Base-by-base conservation (phyloP, 2,329 filamentous ascomycete genomes). In the Xylogone sp. region DNA sequence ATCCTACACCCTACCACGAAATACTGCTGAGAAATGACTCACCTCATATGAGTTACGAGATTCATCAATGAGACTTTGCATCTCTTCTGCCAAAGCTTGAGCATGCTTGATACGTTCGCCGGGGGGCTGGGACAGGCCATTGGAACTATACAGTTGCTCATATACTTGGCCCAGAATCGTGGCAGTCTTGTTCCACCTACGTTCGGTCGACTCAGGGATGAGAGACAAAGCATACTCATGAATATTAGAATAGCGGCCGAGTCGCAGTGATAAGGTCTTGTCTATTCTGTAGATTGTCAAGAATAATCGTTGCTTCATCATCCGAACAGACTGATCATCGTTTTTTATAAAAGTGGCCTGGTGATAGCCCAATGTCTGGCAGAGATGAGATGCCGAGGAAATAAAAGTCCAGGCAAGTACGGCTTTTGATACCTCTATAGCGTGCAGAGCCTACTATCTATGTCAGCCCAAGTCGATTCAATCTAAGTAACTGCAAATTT, bases 231-330 rank as follows among this genome's bases (percentile, higher is more conserved):
- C 67, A 43, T 52, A 19, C 45, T 71, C 69, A 4, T 59, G 59
- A 29, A 72, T 62, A 16, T 56, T 64, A 2, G 70, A 68, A 8
- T 62, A 59, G 1, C 68, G 62, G 8, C 68, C 65, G 9, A 71
- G 56, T 10, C 70, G 61, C 13, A 72, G 55, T 2, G 69, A 69
- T 2, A 72, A 56, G 0, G 67, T 63, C 27, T 67, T 71, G 19
- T 72, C 70, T 4, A 71, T 54, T 9, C 54, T 59, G 39, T 67
- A 69, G 5, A 72, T 62, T 1, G 62, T 56, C 68, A 68, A 71
- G 53, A 72, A 72, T 0, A 72, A 51, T 39, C 53, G 52, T 21
- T 59, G 50, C 29, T 60, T 57, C 4, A 49, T 39, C 19, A 27
- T 34, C 19, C 46, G 51, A 16, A 31, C n/a, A 45, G 50, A 16